Evolutionary conservation across 441 rosid species (phyloP), one percentile per base, ranked within the genome.

Genomic region (Erodium texanum): DNA sequence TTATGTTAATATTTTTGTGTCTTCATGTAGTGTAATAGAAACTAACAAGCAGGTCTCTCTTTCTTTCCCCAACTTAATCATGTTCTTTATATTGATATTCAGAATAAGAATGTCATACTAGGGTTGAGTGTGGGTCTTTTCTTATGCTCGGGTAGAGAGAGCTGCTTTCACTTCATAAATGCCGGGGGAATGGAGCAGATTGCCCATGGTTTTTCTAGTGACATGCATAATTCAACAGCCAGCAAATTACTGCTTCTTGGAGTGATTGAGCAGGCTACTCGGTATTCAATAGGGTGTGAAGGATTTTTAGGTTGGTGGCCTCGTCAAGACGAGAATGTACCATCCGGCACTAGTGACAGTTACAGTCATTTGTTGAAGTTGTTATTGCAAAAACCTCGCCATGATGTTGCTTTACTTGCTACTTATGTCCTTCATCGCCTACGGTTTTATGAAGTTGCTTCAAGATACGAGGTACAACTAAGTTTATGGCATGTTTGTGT

Each of bases 251-350:
- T 94, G 68, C 75, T 84, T 43, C 95, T 94, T 78, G 96, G 91
- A 87, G 97, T 86, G 69, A 72, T 84, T 69, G 97, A 91, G 87
- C 96, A 81, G 82, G 96, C 97, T 73, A 91, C 96, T 61, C 85
- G 89, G 19, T 86, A 89, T 83, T 83, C 97, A 56, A 78, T 92
- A 80, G 97, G 97, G 16, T 94, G 99, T 77, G 97, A 91, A 76
- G 92, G 93, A 67, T 79, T 88, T 78, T 80, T 94, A 70, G 97
- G 97, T 67, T 94, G 99, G 99, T 94, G 97, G 97, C 97, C 92
- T 73, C 97, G 93, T 68, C 89, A 88, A 82, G 89, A 91, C 79
- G 91, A 85, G 76, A 79, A 70, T 62, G 76, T 91, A 62, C 96
- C 99, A 18, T 80, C 86, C 76, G 78, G 91, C 67, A 73, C 71